Conservation (phyloP, 306 rosid species). For the Rosa rugosa region DNA sequence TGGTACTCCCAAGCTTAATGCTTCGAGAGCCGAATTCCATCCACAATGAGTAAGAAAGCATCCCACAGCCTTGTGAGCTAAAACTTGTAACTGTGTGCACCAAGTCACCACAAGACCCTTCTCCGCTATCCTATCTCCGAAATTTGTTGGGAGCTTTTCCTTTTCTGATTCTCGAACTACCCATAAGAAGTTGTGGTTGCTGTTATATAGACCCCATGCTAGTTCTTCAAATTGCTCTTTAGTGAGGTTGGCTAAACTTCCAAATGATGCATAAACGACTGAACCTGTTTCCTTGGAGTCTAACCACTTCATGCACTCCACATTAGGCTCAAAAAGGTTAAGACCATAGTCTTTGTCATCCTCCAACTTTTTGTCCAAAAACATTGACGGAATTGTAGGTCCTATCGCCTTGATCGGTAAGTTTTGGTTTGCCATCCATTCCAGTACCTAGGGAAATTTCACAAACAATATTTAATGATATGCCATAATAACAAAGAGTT, state of each 20-base stretch:
- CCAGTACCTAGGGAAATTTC: neutral
- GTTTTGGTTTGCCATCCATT: constrained; percentile 8
- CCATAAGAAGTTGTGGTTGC: constrained; percentile 16
- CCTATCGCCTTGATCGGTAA: constrained; percentile 11
- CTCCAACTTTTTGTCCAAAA: constrained; percentile 10
- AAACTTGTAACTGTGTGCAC: constrained; percentile 14
- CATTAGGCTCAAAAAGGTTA: constrained; percentile 4
- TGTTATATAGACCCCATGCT: constrained; percentile 18
- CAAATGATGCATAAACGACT: constrained; percentile 25
- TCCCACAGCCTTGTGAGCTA: constrained; percentile 8
- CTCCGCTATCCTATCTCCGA: neutral
- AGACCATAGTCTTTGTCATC: constrained; percentile 18
- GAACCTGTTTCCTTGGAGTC: constrained; percentile 12
- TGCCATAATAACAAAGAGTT: neutral
- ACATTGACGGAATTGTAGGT: constrained; percentile 22
- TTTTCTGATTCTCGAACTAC: constrained; percentile 15
- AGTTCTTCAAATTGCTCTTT: constrained; percentile 18
- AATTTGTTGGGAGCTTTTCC: constrained; percentile 1
- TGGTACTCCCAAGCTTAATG: constrained; percentile 3
- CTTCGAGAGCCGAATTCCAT: constrained; percentile 10
- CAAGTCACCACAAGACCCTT: constrained; percentile 9
- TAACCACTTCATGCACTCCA: constrained; percentile 12
- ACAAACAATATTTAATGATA: neutral
- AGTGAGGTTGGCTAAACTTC: constrained; percentile 13
- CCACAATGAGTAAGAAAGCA: constrained; percentile 9